Evolutionary conservation across 2,329 filamentous ascomycete species (phyloP).

Genomic region (Colletotrichum noveboracense): DNA sequence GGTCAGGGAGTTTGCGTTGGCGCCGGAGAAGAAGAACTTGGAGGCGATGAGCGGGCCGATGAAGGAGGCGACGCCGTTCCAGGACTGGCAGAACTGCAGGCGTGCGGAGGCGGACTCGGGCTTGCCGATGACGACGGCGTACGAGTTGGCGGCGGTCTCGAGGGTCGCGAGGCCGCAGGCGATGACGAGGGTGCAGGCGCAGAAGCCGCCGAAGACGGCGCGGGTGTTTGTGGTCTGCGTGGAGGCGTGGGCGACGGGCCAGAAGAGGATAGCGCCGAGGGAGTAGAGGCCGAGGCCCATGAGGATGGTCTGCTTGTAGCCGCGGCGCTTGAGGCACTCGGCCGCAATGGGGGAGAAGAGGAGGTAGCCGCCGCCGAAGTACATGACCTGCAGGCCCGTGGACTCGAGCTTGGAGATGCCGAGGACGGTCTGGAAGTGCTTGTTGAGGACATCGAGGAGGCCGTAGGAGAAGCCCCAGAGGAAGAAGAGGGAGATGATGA

Average conservation of each 20-base stretch:
- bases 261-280: constrained; percentile 58
- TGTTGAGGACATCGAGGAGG: constrained; percentile 40
- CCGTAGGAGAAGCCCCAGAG: constrained; percentile 23
- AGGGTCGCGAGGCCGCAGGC: constrained; percentile 76
- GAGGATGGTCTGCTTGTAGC: constrained; percentile 49
- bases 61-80: constrained; percentile 59
- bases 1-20: constrained; percentile 59
- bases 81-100: constrained; percentile 58
- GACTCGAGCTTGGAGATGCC: constrained; percentile 44
- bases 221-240: constrained; percentile 40
- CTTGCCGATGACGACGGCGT: constrained; percentile 54
- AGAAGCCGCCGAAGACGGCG: constrained; percentile 74
- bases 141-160: constrained; percentile 80
- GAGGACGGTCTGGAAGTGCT: constrained; percentile 53
- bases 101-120: constrained; percentile 58
- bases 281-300: constrained; percentile 70
- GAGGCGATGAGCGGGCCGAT: constrained; percentile 75
- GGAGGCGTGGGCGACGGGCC: constrained; percentile 54
- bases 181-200: constrained; percentile 74
- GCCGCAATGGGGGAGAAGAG: constrained; percentile 44
- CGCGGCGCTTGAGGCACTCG: constrained; percentile 44
- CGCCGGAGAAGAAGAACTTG: constrained; percentile 69
- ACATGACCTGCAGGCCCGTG: constrained; percentile 49
- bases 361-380: constrained; percentile 42
- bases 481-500: constrained; percentile 40